Percentiles rank a stretch among this genome's conserved stretches.
These are phyloP conservation scores for Daedalea quercina DNA, from an alignment of 768 basidiomycete species.

Conservation along the genomic window DNA sequence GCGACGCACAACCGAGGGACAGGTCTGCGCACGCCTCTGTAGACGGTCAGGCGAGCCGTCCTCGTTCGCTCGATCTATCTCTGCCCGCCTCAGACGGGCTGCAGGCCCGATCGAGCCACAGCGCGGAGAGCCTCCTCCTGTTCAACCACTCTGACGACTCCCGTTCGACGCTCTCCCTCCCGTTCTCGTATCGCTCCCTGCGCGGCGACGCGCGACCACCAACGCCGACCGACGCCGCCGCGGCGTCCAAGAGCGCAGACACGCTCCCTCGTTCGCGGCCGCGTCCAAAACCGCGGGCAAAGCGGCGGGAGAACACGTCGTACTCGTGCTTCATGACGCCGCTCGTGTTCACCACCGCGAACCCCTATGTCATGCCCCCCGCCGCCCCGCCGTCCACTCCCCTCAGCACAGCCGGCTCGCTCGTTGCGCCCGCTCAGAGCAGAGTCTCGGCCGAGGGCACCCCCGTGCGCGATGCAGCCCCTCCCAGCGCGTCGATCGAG, in stretches of 20 bases:
- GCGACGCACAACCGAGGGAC: too few relatives aligned
- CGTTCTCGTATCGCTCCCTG: background rate
- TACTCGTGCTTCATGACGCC: conserved; percentile 1
- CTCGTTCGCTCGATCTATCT: background rate
- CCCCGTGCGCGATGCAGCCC: conserved; percentile 2
- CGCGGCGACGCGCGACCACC: background rate
- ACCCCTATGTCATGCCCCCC: background rate
- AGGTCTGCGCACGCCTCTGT: too few relatives aligned
- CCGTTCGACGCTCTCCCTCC: background rate
- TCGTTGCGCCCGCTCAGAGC: too few relatives aligned
- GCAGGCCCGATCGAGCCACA: background rate
- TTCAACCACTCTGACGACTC: background rate
- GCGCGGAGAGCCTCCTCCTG: conserved; percentile 1
- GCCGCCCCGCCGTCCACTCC: background rate
- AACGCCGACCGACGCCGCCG: background rate
- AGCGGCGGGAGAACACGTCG: background rate
- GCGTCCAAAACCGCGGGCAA: background rate
- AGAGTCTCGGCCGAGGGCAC: background rate
- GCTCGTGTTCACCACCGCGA: background rate
- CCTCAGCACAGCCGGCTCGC: background rate
- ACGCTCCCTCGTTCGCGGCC: background rate
- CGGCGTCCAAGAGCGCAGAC: background rate
- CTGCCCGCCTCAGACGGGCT: background rate
- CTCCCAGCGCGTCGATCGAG: background rate
- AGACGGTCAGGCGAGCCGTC: background rate